Evolutionary conservation across 2,329 filamentous ascomycete species (phyloP).

Genomic region (Cordyceps militaris): DNA sequence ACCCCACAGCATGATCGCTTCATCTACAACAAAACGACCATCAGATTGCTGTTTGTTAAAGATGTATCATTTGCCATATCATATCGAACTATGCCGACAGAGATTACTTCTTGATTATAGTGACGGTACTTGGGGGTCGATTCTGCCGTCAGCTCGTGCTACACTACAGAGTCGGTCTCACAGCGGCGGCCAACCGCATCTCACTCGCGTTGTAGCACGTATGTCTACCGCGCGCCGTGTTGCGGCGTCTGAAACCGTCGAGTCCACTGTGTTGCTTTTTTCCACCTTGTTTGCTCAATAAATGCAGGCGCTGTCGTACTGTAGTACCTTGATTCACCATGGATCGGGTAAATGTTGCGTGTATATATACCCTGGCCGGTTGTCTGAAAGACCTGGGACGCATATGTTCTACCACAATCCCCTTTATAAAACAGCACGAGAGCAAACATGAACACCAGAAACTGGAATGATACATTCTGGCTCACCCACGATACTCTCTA

Average conservation of each 20-base stretch:
- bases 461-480: background rate
- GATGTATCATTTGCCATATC: background rate
- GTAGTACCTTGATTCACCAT: background rate
- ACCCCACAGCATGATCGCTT: background rate
- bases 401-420: background rate
- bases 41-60: background rate
- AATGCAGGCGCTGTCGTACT: background rate
- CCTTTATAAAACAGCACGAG: background rate
- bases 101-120: background rate
- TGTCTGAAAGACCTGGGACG: background rate
- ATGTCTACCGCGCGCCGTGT: background rate
- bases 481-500: conserved; percentile 4
- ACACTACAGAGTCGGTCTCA: background rate
- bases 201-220: background rate
- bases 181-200: background rate
- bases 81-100: background rate
- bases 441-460: background rate
- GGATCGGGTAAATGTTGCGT: background rate
- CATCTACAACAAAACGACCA: background rate
- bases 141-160: background rate
- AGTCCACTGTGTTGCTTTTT: background rate
- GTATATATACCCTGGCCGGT: background rate
- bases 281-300: background rate
- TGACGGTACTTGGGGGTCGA: background rate
- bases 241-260: background rate